Percentiles rank a stretch among this genome's conserved stretches.
Conservation (phyloP, 2,329 filamentous ascomycete species). For the Verticillium zaregamsianum region DNA sequence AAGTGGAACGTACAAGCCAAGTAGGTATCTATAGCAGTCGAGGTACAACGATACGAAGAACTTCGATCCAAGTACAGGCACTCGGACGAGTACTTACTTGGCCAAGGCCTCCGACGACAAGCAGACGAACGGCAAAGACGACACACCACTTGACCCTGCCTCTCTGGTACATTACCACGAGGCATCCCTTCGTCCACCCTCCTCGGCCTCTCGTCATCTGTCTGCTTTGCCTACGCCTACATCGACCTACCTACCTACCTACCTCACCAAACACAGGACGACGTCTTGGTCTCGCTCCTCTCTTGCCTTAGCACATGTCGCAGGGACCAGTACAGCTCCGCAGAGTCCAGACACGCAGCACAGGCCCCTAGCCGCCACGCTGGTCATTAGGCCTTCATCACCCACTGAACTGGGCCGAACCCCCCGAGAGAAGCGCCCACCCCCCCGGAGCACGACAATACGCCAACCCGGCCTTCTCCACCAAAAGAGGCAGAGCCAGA, state of each 20-base stretch:
- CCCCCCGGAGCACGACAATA: not conserved
- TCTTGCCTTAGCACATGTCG: not conserved
- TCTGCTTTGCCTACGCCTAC: not conserved
- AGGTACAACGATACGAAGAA: not conserved
- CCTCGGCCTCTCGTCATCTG: not conserved
- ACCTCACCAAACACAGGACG: not conserved
- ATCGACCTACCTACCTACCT: not conserved
- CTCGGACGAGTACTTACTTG: not conserved
- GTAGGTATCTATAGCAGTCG: not conserved
- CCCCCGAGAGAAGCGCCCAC: not conserved
- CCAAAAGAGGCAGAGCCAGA: constrained; percentile 1
- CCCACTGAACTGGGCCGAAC: not conserved
- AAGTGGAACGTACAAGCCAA: not conserved
- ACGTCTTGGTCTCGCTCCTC: not conserved
- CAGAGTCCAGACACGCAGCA: not conserved
- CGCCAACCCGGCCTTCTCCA: not conserved
- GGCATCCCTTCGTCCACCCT: not conserved
- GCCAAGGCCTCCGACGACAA: not conserved
- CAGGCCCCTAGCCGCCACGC: not conserved
- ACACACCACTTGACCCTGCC: not conserved
- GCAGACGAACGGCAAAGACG: not conserved
- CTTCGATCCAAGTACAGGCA: not conserved
- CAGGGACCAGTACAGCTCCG: not conserved
- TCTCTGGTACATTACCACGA: not conserved
- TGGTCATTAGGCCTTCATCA: not conserved